A percentile compares a stretch with the other conserved stretches of the same genome.
These are phyloP conservation scores for Cytospora paraplurivora DNA, from an alignment of 2,329 filamentous ascomycete genomes.

Conservation along the genomic window DNA sequence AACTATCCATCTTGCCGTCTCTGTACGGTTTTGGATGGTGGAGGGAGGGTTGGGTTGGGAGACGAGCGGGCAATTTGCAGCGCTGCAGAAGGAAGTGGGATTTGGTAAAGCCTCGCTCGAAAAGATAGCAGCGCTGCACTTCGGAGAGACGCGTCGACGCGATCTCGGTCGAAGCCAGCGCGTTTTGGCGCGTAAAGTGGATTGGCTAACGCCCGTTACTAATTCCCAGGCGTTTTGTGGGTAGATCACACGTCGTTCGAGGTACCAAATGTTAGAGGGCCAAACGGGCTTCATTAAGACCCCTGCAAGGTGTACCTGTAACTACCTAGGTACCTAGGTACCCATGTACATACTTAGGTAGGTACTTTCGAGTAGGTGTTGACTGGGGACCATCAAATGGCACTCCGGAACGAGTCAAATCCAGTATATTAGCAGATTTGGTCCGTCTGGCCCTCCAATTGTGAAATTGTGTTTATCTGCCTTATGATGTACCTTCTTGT, in stretches of 20 bases:
- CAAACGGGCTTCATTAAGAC: background rate
- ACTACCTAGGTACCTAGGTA: background rate
- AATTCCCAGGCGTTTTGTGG: background rate
- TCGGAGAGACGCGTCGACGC: slow-evolving; percentile 23
- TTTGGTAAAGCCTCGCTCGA: background rate
- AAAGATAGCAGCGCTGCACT: slow-evolving; percentile 9
- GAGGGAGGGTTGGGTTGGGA: background rate
- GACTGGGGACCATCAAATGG: too few relatives aligned
- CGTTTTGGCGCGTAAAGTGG: slow-evolving; percentile 22
- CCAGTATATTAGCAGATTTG: too few relatives aligned
- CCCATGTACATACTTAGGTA: too few relatives aligned
- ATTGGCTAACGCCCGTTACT: slow-evolving; percentile 8
- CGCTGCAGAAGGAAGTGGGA: background rate
- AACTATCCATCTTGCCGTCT: slow-evolving; percentile 63
- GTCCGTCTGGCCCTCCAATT: background rate
- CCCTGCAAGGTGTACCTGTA: slow-evolving; percentile 9
- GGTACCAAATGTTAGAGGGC: background rate
- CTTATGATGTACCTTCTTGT: background rate
- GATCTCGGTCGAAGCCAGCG: slow-evolving; percentile 10
- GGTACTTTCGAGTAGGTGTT: too few relatives aligned
- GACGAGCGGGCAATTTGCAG: background rate
- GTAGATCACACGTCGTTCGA: accelerated
- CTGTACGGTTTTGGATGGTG: background rate
- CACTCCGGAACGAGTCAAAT: too few relatives aligned
- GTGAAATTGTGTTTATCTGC: background rate